Evolutionary conservation across 1,139 yeast genomes (phyloP), one percentile per base, ranked within the genome.

Genomic region (Candida sojae): DNA sequence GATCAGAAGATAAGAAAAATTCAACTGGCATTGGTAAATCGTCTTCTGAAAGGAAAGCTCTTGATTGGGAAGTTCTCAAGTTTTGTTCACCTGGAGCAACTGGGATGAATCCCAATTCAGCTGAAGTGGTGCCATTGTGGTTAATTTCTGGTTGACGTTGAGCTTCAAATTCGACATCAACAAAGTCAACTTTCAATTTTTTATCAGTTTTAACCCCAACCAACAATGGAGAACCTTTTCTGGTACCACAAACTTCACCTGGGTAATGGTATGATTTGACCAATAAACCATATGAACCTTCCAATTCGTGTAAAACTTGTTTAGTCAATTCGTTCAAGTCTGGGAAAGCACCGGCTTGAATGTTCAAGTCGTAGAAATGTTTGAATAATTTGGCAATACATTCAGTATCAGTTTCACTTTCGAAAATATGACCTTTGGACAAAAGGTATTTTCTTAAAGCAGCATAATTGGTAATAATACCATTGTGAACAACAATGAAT

Each of bases 121-220:
- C 52, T 11, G 46, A 46, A 30, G 49, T 45, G 23, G 52, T 40
- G 30, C 43, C 45, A 45, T 39, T 44, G 34, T 51, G 50, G 33
- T 47, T 44, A 36, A 39, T 45, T 39, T 44, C 35, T 11, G 52
- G 36, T 54, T 57, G 45, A 56, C 58, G 66, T 58, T 67, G 49
- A 74, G 72, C 53, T 87, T 95, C 93, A 76, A 93, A 93, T 72
- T 95, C 99, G 51, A 95, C 97, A 67, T 95, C 99, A 50, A 95
- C 99, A 67, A 95, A 92, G 68, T 95, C 99, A 56, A 92, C 97
- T 75, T 93, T 95, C 70, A 95, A 83, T 68, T 90, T 92, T 70
- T 84, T 86, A 63, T 91, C 96, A 48, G 97, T 90, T 77, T 91
- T 92, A 57, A 95, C 98, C 73, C 99, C 99, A 56, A 95, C 90